A percentile compares a stretch with the other conserved stretches of the same genome.
These are phyloP conservation scores for Acacia pycnantha DNA, from an alignment of 331 rosid genomes.

Conservation along the genomic window DNA sequence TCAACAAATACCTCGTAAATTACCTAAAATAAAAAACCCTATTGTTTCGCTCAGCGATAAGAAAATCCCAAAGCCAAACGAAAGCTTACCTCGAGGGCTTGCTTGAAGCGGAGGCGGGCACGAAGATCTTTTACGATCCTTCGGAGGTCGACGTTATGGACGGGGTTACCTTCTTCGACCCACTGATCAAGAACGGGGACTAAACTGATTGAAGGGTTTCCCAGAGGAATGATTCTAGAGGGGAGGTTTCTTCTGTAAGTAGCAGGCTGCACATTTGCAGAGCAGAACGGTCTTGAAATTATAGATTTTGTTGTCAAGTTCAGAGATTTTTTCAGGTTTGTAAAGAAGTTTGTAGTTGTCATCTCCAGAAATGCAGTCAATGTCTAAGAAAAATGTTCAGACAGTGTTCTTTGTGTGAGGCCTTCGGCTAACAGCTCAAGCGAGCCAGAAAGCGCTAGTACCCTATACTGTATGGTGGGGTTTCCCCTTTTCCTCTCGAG, in stretches of 20 bases:
- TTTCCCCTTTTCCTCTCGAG: too few relatives aligned
- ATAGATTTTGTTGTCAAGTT: constrained; percentile 10
- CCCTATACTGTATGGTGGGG: too few relatives aligned
- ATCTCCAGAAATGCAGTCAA: neutral
- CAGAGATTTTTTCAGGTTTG: constrained; percentile 23
- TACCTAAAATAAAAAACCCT: neutral
- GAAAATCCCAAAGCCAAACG: neutral
- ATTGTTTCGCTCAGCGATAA: neutral
- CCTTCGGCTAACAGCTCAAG: neutral
- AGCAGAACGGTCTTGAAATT: constrained; percentile 30
- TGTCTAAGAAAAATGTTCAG: neutral
- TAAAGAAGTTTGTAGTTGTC: constrained; percentile 33
- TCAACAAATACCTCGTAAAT: neutral
- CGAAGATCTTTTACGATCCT: constrained; percentile 53
- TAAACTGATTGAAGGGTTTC: constrained; percentile 56
- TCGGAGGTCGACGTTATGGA: constrained; percentile 31
- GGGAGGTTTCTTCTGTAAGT: constrained; percentile 37
- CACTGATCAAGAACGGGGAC: constrained; percentile 61
- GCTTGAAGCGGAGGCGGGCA: constrained; percentile 45
- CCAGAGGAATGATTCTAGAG: constrained; percentile 63
- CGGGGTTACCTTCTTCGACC: constrained; percentile 50
- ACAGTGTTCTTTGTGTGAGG: neutral
- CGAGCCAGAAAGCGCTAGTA: neutral
- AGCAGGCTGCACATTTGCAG: constrained; percentile 1
- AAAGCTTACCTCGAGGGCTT: constrained; percentile 63